Conservation (phyloP, 2,329 filamentous ascomycete genomes). For the Colletotrichum sp. region DNA sequence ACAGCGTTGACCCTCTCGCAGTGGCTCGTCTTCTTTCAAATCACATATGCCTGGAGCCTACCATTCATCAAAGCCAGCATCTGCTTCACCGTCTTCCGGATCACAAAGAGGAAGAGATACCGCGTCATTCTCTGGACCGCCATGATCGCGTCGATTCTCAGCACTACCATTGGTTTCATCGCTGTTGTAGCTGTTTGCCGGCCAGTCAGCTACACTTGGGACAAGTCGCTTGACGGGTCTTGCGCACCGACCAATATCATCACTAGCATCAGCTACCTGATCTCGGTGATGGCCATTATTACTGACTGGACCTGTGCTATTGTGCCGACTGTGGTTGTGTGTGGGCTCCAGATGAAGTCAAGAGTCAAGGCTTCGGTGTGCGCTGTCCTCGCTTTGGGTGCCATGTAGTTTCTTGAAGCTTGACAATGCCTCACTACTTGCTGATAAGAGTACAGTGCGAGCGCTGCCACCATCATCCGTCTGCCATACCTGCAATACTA, state of each 20-base stretch:
- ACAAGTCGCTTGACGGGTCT: not conserved
- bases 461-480: not conserved
- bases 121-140: not conserved
- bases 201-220: not conserved
- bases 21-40: not conserved
- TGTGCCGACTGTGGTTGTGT: not conserved
- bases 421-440: rapidly evolving
- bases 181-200: not conserved
- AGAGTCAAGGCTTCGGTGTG: not conserved
- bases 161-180: not conserved
- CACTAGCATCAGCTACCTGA: not conserved
- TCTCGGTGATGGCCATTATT: not conserved
- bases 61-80: not conserved
- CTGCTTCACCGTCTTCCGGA: not conserved
- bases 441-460: not conserved
- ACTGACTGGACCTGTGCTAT: not conserved
- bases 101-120: not conserved
- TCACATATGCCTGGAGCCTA: not conserved
- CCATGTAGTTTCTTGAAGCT: not conserved
- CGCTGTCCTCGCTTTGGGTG: rapidly evolving
- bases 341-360: not conserved
- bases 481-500: not conserved
- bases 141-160: not conserved
- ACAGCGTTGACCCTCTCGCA: not conserved
- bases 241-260: not conserved